Percentiles rank a stretch among this genome's conserved stretches.
These are phyloP conservation scores for Zychaea mexicana DNA, from an alignment of 371 early-diverging fungal species.

Conservation along the genomic window DNA sequence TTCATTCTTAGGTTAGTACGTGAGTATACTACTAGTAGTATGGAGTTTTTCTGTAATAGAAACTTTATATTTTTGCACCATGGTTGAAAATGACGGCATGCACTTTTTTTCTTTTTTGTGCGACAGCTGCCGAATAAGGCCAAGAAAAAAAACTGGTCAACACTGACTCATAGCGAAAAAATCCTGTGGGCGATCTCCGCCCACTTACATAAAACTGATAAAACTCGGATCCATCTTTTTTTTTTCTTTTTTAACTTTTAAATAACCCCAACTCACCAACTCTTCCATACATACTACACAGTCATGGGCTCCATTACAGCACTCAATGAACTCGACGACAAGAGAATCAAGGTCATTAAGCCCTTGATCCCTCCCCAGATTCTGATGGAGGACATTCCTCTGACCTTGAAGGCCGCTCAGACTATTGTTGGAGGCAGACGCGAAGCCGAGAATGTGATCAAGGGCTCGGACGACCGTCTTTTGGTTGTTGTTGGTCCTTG, in stretches of 20 bases:
- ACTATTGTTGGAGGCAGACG: constrained; percentile 53
- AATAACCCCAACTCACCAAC: no score
- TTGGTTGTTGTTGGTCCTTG: constrained; percentile 86
- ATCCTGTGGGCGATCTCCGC: no score
- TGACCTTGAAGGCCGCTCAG: constrained; percentile 54
- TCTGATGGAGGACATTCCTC: constrained; percentile 87
- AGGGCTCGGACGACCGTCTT: constrained; percentile 79
- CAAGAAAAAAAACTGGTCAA: no score
- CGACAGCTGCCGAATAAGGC: no score
- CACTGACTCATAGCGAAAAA: no score
- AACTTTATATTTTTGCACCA: no score
- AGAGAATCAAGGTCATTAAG: constrained; percentile 85
- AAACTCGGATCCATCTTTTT: neutral
- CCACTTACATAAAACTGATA: no score
- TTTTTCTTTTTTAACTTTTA: neutral
- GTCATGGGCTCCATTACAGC: constrained; percentile 37
- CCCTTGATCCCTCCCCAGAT: constrained; percentile 96
- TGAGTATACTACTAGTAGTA: no score
- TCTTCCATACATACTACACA: neutral
- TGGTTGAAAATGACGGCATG: no score
- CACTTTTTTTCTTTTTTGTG: no score
- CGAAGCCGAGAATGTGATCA: constrained; percentile 71
- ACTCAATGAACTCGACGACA: constrained; percentile 92
- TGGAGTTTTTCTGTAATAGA: no score
- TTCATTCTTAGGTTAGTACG: no score